These are phyloP conservation scores for Ramaria sp. DNA, from an alignment of 768 basidiomycete genomes.

Conservation along the genomic window DNA sequence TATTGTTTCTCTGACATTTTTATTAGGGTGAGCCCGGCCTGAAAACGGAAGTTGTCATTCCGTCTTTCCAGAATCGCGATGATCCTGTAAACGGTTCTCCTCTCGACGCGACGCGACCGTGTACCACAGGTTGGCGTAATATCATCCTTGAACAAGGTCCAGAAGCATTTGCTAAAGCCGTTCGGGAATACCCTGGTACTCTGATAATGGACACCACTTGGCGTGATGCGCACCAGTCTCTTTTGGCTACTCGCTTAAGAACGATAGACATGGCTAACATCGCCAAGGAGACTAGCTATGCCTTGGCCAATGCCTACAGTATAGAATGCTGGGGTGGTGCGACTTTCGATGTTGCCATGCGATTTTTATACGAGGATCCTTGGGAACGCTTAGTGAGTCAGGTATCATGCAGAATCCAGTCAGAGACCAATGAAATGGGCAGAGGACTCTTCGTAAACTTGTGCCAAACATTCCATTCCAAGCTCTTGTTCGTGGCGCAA, in stretches of 20 bases:
- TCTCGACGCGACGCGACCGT: slow-evolving; percentile 74
- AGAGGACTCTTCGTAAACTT: slow-evolving; percentile 87
- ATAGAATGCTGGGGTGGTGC: slow-evolving; percentile 99
- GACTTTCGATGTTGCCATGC: slow-evolving; percentile 98
- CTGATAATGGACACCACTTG: slow-evolving; percentile 99
- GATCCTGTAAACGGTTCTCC: slow-evolving; percentile 57
- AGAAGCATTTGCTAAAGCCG: slow-evolving; percentile 96
- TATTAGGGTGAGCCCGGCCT: slow-evolving; percentile 84
- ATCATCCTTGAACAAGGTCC: slow-evolving; percentile 98
- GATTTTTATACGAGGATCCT: slow-evolving; percentile 98
- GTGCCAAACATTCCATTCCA: slow-evolving; percentile 99
- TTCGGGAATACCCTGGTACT: slow-evolving; percentile 89
- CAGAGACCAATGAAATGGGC: background rate
- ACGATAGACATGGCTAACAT: slow-evolving; percentile 98
- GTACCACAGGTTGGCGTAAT: slow-evolving; percentile 90
- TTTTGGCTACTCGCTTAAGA: slow-evolving; percentile 90
- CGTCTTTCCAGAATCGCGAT: slow-evolving; percentile 66
- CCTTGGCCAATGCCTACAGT: slow-evolving; percentile 90
- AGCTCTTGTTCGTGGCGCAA: slow-evolving; percentile 96
- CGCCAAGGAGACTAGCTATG: slow-evolving; percentile 93
- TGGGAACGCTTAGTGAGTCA: slow-evolving; percentile 85
- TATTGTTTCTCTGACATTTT: background rate
- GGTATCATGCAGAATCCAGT: background rate
- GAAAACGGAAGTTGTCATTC: slow-evolving; percentile 76
- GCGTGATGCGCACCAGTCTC: slow-evolving; percentile 98